A percentile compares a stretch with the other conserved stretches of the same genome.
Conservation (phyloP, 192 early-diverging fungal genomes). For the Lunasporangiospora selenospora region DNA sequence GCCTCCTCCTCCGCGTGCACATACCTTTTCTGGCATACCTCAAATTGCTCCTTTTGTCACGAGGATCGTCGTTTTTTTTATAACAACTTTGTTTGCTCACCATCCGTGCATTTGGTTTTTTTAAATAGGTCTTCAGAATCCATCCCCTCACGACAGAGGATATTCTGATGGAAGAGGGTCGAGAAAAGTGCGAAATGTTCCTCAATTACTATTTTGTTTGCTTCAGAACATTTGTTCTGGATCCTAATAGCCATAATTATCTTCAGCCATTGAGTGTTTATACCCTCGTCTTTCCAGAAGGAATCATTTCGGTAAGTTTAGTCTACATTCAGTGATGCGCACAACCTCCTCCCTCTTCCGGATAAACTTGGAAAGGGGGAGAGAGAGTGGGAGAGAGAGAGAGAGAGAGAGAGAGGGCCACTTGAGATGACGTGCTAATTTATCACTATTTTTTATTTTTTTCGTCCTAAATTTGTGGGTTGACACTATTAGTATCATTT, state of each 20-base stretch:
- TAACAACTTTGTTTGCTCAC: not conserved
- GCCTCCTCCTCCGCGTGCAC: too few species aligned
- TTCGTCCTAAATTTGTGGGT: too few species aligned
- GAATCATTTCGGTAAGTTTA: slow-evolving; percentile 57
- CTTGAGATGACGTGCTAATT: too few species aligned
- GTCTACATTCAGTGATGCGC: too few species aligned
- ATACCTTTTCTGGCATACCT: not conserved
- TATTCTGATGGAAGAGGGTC: slow-evolving; percentile 80
- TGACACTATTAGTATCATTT: slow-evolving; percentile 81
- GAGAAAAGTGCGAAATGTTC: slow-evolving; percentile 92
- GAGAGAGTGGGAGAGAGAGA: too few species aligned
- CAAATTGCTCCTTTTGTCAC: not conserved
- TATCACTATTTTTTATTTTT: too few species aligned
- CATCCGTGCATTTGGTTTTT: not conserved
- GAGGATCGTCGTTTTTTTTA: too few species aligned
- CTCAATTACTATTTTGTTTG: slow-evolving; percentile 88
- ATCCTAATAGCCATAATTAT: slow-evolving; percentile 39
- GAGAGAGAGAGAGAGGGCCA: too few species aligned
- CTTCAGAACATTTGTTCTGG: slow-evolving; percentile 67
- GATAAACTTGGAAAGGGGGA: too few species aligned
- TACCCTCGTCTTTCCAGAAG: slow-evolving; percentile 54
- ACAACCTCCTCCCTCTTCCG: too few species aligned
- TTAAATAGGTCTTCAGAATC: slow-evolving; percentile 72
- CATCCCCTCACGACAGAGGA: slow-evolving; percentile 93
- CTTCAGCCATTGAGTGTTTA: slow-evolving; percentile 54